Evolutionary conservation across 2,329 filamentous ascomycete species (phyloP), one percentile per base, ranked within the genome.

Genomic region (Fusarium sp.): DNA sequence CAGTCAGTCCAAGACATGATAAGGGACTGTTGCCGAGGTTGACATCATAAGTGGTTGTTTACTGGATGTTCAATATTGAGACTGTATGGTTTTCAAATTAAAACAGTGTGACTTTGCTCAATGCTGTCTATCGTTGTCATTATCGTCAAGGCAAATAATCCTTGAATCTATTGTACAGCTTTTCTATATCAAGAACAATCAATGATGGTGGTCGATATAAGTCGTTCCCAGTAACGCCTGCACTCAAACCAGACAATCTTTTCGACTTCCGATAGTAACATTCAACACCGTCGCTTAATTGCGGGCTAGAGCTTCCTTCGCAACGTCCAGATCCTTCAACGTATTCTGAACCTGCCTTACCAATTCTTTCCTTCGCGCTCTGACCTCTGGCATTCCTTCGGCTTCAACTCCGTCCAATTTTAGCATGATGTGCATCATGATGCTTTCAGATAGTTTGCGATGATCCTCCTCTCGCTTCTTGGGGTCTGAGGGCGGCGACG

Each of bases 401-500:
- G 89, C 90, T 70, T 95, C 91, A 4, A 95, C 87, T 22, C 86
- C 89, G 75, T 96, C 92, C 39, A 93, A 78, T 80, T 94, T 95
- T 67, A 96, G 79, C 37, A 95, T 75, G 4, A 94, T 87, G 71
- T 94, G 90, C 65, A 90, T 88, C 83, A 96, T 83, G 39, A 94
- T 86, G 6, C 90, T 92, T 81, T 96, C 92, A 6, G 88, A 89
- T 19, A 96, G 78, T 75, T 87, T 90, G 76, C 90, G 89, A 76
- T 95, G 90, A 74, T 94, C 91, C 33, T 93, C 92, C 15, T 86
- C 85, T 49, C 87, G 83, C 82, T 91, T 93, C 77, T 90, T 89
- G 39, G 80, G 74, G 51, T 93, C 90, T 5, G 79, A 75, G 0
- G 92, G 92, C 13, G 92, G 90, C 10, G 84, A 81, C 7, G 80